Percentiles rank a stretch among this genome's conserved stretches.
phyloP scores from a whole-genome alignment of 164 flowering plant species.

The Piper longum region DNA sequence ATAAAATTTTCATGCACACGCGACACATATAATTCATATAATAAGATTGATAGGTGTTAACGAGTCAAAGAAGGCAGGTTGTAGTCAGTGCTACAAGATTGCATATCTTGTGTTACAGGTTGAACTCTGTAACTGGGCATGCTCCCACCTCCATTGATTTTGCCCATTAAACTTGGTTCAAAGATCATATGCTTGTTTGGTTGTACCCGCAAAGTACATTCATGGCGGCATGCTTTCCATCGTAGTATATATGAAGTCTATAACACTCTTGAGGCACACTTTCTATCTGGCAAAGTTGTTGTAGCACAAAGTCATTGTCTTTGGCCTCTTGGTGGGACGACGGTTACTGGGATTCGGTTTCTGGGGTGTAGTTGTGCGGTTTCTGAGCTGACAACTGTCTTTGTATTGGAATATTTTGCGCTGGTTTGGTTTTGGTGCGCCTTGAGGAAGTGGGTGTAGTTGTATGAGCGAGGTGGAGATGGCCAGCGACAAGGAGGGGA shows the following conservation, averaged over 20 bases:
- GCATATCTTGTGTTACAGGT: no score
- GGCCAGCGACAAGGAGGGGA: constrained; percentile 26
- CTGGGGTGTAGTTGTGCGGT: not conserved
- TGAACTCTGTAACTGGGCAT: no score
- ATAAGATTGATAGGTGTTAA: not conserved
- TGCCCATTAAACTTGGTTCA: no score
- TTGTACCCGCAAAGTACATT: constrained; percentile 4
- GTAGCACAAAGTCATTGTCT: not conserved
- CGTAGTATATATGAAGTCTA: no score
- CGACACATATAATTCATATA: no score
- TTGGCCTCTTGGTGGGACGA: not conserved
- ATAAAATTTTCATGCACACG: not conserved
- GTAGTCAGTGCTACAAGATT: not conserved
- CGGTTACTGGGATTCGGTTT: not conserved
- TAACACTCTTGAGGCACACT: not conserved
- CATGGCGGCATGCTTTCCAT: not conserved
- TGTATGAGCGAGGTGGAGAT: constrained; percentile 10
- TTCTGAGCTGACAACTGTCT: not conserved
- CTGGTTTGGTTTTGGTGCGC: not conserved
- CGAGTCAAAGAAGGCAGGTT: not conserved
- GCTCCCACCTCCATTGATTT: not conserved
- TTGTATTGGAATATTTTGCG: not conserved
- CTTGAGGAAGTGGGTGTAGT: not conserved
- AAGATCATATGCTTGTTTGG: not conserved
- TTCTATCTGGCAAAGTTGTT: not conserved